These are phyloP conservation scores for Ophiostoma ips DNA, from an alignment of 2,329 filamentous ascomycete genomes.

Conservation along the genomic window DNA sequence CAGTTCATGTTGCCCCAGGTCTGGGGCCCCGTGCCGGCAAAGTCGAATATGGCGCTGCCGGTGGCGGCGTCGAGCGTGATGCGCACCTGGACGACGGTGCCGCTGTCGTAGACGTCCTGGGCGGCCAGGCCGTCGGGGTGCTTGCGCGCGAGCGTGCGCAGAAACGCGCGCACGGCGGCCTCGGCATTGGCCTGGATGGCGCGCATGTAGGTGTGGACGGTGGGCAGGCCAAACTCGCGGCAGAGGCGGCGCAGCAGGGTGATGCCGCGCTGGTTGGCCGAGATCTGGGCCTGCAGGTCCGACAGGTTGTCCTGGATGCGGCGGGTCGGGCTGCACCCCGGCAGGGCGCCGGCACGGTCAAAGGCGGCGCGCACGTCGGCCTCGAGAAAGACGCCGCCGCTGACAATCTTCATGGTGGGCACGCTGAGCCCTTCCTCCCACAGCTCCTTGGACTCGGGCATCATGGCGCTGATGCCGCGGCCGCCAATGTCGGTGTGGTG, in stretches of 20 bases:
- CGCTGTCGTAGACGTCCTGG: slow-evolving; percentile 27
- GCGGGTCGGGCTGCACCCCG: slow-evolving; percentile 55
- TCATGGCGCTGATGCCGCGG: slow-evolving; percentile 70
- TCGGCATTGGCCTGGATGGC: slow-evolving; percentile 67
- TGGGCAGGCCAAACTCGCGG: slow-evolving; percentile 56
- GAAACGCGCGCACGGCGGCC: slow-evolving; percentile 52
- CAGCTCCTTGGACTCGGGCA: slow-evolving; percentile 52
- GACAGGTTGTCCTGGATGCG: slow-evolving; percentile 64
- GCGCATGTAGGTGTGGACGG: slow-evolving; percentile 62
- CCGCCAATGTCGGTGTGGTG: slow-evolving; percentile 79
- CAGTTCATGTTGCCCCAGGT: slow-evolving; percentile 11
- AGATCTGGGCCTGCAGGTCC: slow-evolving; percentile 62
- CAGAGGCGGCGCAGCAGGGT: slow-evolving; percentile 58
- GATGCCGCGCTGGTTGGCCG: slow-evolving; percentile 63
- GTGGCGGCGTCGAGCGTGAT: slow-evolving; percentile 19
- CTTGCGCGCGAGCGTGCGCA: slow-evolving; percentile 52
- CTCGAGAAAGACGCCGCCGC: slow-evolving; percentile 64
- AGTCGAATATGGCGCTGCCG: slow-evolving; percentile 24
- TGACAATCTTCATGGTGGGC: slow-evolving; percentile 56
- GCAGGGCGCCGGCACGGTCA: slow-evolving; percentile 49
- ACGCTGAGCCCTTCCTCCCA: slow-evolving; percentile 53
- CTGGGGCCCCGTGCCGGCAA: slow-evolving; percentile 20
- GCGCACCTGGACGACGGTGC: slow-evolving; percentile 22
- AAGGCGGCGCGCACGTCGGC: slow-evolving; percentile 55
- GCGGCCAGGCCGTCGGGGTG: slow-evolving; percentile 17